These are phyloP conservation scores for Carallia brachiata DNA, from an alignment of 345 rosid species.

Conservation along the genomic window DNA sequence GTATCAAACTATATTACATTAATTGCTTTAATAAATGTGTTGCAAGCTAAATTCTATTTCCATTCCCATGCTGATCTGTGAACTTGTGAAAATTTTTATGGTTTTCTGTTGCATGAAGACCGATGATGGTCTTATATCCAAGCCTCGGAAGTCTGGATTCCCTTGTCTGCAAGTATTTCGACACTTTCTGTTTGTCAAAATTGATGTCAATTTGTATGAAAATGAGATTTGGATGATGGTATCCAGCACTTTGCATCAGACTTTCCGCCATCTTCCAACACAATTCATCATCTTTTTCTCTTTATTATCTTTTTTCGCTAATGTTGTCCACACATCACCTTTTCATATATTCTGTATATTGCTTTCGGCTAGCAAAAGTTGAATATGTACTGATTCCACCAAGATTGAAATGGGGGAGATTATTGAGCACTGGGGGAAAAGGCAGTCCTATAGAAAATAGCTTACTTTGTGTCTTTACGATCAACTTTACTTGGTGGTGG, in stretches of 20 bases:
- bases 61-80: too few relatives aligned
- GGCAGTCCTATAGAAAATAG: not conserved
- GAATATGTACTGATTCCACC: conserved; percentile 19
- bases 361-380: conserved; percentile 28
- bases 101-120: too few relatives aligned
- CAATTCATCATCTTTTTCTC: not conserved
- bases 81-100: too few relatives aligned
- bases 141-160: too few relatives aligned
- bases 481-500: conserved; percentile 24
- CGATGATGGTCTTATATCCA: too few relatives aligned
- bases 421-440: conserved; percentile 33
- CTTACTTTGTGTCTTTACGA: conserved; percentile 4
- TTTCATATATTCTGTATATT: conserved; percentile 6
- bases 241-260: too few relatives aligned
- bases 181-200: too few relatives aligned
- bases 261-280: not conserved
- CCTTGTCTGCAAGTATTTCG: too few relatives aligned
- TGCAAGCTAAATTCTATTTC: not conserved
- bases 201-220: too few relatives aligned
- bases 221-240: not conserved
- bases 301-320: not conserved
- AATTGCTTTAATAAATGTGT: conserved; percentile 9
- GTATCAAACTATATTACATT: conserved; percentile 17
- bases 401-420: conserved; percentile 6
- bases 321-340: conserved; percentile 5